Base-by-base conservation (phyloP, 176 grass and related monocot species). In the Oropetium thomaeum region DNA sequence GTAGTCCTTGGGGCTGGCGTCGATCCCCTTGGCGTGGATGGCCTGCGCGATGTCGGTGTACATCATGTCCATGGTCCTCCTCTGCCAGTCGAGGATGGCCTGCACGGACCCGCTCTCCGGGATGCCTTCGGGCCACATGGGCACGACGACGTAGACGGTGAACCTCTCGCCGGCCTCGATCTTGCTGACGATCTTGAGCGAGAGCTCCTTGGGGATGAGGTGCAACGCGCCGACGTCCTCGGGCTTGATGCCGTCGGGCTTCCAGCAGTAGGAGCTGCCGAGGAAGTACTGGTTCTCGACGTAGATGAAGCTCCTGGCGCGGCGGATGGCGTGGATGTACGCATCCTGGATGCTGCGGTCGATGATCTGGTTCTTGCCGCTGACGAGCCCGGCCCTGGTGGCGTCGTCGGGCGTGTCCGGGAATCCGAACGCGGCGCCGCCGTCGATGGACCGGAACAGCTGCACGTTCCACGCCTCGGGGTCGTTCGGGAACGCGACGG, bases 91-190 rank as follows among this genome's bases (percentile, higher is more conserved):
- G 5, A 98, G 81, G 44, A 98, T 98, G 1, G 96, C 96, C 71
- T 98, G 96, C 39, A 98, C 91, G n/a, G 91, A 94, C 3, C 68
- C 89, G 73, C 90, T 94, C 53, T 85, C 96, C 2, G 96, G 96
- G 15, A 94, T 77, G 15, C 96, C 96, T 76, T 98, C 96, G 1
- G 96, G 96, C 96, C 96, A 98, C 96, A 98, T 98, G 3, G 95
- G 95, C 62, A 98, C 77, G 0, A 98, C 89, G 8, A 98, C 85
- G 51, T 98, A 98, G 4, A 88, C 78, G 0, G 91, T 8, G 73
- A 98, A 98, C 28, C 83, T 52, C 73, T 92, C 87, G 14, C 96
- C 89, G 19, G 89, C 91, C 83, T 94, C 89, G 60, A 98, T 98
- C 83, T 90, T 98, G 74, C 84, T 90, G 4, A 81, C 87, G 19